Base-by-base conservation (phyloP, 495 filamentous ascomycete species). In the Penicillium coffeae region DNA sequence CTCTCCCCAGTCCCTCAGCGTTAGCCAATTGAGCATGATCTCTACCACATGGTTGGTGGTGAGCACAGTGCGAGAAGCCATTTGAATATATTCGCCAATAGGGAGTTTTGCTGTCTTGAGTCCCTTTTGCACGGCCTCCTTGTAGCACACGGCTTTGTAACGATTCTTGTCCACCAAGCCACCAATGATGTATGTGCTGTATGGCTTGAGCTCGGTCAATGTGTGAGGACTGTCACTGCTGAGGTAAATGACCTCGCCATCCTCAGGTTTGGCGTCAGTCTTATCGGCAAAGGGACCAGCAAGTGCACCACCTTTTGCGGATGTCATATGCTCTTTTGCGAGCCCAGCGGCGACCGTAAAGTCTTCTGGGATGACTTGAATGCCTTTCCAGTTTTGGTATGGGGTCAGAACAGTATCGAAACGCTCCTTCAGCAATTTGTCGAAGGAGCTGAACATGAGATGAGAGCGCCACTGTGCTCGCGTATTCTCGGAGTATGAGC, bases 101-200 rank as follows among this genome's bases (percentile, higher is more conserved):
- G 93, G 93, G 18, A 99, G 63, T 64, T 88, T 92, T 0, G 92
- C 93, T 0, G 92, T 96, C 34, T 83, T 82, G 47, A 97, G 79
- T 0, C 87, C 88, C 58, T 74, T 73, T 33, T 85, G 79, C 43
- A 75, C 72, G 0, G 94, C 93, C 34, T 83, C 75, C 55, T 86
- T 86, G 74, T 95, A 91, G 71, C 93, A 97, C 10, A 95, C 70
- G 1, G 87, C 91, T 67, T 99, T 99, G 64, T 99, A 81, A 18
- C 93, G 76, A 59, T 99, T 99, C 68, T 86, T 87, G 63, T 99
- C 93, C 19, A 99, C 94, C 20, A 99, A 71, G 0, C 92, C 93
- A 15, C 93, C 93, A 47, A 99, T 87, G 30, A 99, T 87, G 60
- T 99, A 99, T 37, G 80, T 90, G 32, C 83, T 89, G 69, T 90